Percentiles rank a stretch among this genome's conserved stretches.
Evolutionary conservation across 2,329 filamentous ascomycete genomes (phyloP).

Genomic region (Phialocephala subalpina): DNA sequence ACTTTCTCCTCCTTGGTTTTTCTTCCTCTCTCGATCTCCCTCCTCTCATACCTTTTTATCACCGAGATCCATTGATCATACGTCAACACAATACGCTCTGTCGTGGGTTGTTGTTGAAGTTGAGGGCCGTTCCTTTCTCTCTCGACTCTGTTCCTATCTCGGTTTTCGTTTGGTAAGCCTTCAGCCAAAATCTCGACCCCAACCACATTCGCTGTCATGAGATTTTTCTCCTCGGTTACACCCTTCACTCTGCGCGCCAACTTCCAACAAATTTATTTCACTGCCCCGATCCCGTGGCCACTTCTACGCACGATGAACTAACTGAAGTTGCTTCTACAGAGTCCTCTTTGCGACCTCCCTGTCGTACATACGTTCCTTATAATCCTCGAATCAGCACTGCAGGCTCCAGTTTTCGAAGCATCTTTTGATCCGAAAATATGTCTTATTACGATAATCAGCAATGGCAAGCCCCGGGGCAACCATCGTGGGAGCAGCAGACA

Average conservation of each 20-base stretch:
- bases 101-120: constrained; percentile 27
- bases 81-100: constrained; percentile 18
- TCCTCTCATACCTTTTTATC: constrained; percentile 7
- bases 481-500: constrained; percentile 76
- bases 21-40: constrained; percentile 13
- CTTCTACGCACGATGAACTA: constrained; percentile 14
- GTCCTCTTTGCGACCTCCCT: constrained; percentile 36
- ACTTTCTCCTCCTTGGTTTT: constrained; percentile 2
- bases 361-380: constrained; percentile 45
- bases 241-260: constrained; percentile 26
- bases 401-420: constrained; percentile 45
- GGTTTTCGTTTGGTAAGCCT: constrained; percentile 38
- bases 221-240: constrained; percentile 37
- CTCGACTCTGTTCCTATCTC: constrained; percentile 26
- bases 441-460: constrained; percentile 75
- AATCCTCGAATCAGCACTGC: constrained; percentile 39
- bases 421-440: constrained; percentile 54
- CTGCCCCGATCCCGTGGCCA: background rate
- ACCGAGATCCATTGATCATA: constrained; percentile 26
- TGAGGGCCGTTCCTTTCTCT: constrained; percentile 39
- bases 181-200: constrained; percentile 28
- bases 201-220: constrained; percentile 32
- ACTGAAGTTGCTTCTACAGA: constrained; percentile 24
- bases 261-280: constrained; percentile 6
- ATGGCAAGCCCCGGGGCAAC: constrained; percentile 65